phyloP scores from a whole-genome alignment of 176 grass and related monocot genomes.

The Eleusine indica region DNA sequence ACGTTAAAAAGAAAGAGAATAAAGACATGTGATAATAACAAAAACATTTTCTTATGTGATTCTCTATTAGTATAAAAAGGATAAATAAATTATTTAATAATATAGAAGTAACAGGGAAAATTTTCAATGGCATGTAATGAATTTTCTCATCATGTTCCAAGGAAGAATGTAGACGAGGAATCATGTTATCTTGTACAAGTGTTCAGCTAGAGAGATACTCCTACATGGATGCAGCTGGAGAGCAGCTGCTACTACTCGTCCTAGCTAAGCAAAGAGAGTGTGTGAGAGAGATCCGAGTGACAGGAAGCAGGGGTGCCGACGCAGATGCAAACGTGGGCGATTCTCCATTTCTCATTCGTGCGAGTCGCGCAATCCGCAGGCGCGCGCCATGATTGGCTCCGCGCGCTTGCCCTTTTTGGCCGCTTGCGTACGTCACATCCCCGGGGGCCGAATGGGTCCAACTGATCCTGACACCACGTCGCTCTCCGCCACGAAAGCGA shows the following conservation, averaged over 20 bases:
- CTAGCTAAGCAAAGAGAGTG: background rate
- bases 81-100: no score
- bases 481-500: background rate
- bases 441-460: background rate
- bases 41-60: no score
- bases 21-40: no score
- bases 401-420: conserved; percentile 6
- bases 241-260: no score
- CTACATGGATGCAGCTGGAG: no score
- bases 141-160: background rate
- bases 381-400: conserved; percentile 26
- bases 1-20: no score
- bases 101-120: no score
- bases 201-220: no score
- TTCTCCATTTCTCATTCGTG: conserved; percentile 39
- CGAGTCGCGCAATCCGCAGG: conserved; percentile 24
- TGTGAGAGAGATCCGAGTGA: background rate
- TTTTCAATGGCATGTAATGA: no score
- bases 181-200: no score
- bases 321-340: conserved; percentile 9
- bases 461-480: background rate
- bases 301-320: background rate
- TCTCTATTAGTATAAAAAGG: no score
- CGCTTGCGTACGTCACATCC: background rate
- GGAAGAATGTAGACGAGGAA: no score